Percentiles rank a stretch among this genome's conserved stretches.
These are phyloP conservation scores for Echeveria elegans DNA, from an alignment of 164 flowering plant species.

Conservation along the genomic window DNA sequence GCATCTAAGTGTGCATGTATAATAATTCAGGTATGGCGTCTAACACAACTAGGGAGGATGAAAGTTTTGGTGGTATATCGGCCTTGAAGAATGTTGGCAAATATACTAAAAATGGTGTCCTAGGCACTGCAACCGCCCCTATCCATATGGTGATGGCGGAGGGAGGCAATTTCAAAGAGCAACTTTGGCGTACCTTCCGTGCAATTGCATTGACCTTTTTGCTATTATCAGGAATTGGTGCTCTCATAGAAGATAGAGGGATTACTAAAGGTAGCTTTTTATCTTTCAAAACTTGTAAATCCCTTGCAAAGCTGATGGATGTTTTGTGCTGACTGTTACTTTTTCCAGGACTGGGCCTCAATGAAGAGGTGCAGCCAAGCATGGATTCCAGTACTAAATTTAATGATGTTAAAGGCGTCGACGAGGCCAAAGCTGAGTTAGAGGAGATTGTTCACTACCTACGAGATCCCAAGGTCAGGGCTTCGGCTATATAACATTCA, in stretches of 20 bases:
- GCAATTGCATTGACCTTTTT: conserved; percentile 65
- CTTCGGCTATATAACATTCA: neutral
- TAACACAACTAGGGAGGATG: conserved; percentile 35
- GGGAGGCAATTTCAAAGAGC: conserved; percentile 78
- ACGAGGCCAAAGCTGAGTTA: conserved; percentile 95
- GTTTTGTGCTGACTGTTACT: neutral
- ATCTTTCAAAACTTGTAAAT: neutral
- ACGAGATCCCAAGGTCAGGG: conserved; percentile 67
- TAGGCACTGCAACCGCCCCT: conserved; percentile 81
- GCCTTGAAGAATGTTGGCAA: conserved; percentile 69
- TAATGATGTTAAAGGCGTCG: conserved; percentile 94
- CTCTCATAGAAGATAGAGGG: conserved; percentile 84
- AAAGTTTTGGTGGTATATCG: conserved; percentile 43
- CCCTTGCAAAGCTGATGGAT: neutral
- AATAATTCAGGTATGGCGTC: conserved; percentile 10
- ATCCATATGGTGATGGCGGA: conserved; percentile 81
- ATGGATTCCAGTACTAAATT: conserved; percentile 90
- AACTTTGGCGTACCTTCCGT: conserved; percentile 82
- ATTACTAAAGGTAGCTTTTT: conserved; percentile 62
- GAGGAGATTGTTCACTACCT: conserved; percentile 99
- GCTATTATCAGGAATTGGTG: conserved; percentile 74
- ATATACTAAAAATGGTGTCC: conserved; percentile 54
- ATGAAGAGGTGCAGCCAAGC: conserved; percentile 92
- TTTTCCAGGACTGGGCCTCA: conserved; percentile 66
- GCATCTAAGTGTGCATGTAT: neutral